Base-by-base conservation (phyloP, 148 eudicot species). In the Amaranthus hypochondriacus region DNA sequence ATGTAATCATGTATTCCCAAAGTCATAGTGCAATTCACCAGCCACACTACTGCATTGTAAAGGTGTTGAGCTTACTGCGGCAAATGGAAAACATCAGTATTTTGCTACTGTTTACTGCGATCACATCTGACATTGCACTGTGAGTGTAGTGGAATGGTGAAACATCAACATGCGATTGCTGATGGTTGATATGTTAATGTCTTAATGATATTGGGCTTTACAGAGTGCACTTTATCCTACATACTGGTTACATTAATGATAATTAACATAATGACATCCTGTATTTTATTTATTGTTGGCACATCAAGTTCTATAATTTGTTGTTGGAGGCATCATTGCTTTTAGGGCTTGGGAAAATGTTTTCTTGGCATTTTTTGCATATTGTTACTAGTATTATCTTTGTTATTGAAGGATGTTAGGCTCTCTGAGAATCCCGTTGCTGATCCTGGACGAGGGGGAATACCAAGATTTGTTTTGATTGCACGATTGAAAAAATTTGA, bases 391-490 rank as follows among this genome's bases (percentile, higher is more conserved):
- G 7, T 71, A 3, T 4, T 43, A 1, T 14, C 78, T 75, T 7
- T 4, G n/a, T 15, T 69, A 2, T 73, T 55, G 48, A 56, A 95
- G 99, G 97, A 95, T 73, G 77, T 84, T 72, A 86, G 99, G 86
- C 86, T 92, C 53, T 86, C 92, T 50, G 97, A 86, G 50, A 95
- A 95, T 85, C 97, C 93, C 81, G 62, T 89, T 47, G 83, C 88
- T 70, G 97, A 95, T 87, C 84, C 96, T 70, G 85, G 87, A 72
- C 85, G 63, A 83, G 96, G 96, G 54, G 96, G 96, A 43, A 71
- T 90, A 67, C 87, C 94, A 62, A 84, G 97, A 83, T 95, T 85
- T 87, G 92, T 85, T 69, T 75, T 95, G 80, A 83, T 92, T 87
- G 96, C 98, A 62, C 84, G 96, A 57, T 83, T 95, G 68, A 84